Evolutionary conservation across 352 stramenopile genomes (phyloP), one percentile per base, ranked within the genome.

Genomic region (Phytophthora crassamura): DNA sequence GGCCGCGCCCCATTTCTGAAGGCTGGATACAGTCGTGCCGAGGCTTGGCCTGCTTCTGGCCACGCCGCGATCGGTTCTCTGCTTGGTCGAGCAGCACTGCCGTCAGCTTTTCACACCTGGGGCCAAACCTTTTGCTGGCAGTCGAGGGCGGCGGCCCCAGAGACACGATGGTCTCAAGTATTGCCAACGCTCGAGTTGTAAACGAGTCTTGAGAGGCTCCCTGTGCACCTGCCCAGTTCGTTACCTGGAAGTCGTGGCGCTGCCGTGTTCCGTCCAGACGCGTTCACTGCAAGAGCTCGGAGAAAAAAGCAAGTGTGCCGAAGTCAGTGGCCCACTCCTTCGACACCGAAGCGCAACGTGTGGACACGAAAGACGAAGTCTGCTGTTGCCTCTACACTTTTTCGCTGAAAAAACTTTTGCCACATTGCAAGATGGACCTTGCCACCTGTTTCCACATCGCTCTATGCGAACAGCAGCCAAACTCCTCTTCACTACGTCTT

Each of bases 381-480:
- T 30, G 25, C 25, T 25, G 22, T 30, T 30, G 25, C n/a, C n/a
- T 3, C 12, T 34, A 40, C n/a, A 4, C 18, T 55, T 30, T 39
- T 53, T 46, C 32, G 34, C 33, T 35, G 43, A 12, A 45, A 38
- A 48, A 48, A 42, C 3, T 7, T 30, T 30, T 55, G 64, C 45
- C 64, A 73, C 45, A 57, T 73, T 73, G 51, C 46, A 39, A 34
- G 59, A 58, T 66, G 55, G 62, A 69, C 55, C 62, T 64, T 30
- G 14, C 36, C 20, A 63, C 46, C 41, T 34, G 36, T 32, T 22
- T 18, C n/a, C 47, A 41, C 40, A 46, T 54, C 20, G 11, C 52
- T 47, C 38, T 35, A 25, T 30, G 41, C 22, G 16, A 28, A 5
- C 20, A 25, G 12, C 12, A n/a, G 52, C 52, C 33, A 43, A 32